Base-by-base conservation (phyloP, 2,329 filamentous ascomycete species). In the Colletotrichum scovillei region DNA sequence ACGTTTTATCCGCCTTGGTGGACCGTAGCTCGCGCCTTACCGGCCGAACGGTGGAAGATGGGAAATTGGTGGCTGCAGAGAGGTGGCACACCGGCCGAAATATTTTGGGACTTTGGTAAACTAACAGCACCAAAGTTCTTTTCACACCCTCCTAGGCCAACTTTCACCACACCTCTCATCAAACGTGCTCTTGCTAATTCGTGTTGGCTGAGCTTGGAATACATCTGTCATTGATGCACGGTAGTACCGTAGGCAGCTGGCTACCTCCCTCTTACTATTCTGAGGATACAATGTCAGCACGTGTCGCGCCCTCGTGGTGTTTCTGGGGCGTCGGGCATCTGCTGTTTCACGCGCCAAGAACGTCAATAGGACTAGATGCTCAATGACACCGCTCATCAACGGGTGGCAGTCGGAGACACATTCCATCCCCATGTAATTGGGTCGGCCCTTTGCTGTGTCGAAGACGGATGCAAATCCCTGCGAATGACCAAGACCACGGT, bases 11-110 rank as follows among this genome's bases (percentile, higher is more conserved):
- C 38, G 32, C 55, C 28, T 22, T 38, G 49, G 24, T 32, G 28
- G 35, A 38, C 32, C 22, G 35, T 32, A 28, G 35, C 52, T 49
- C 19, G 35, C 64, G n/a, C 63, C 26, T 56, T 28, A 32, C 30
- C 63, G 26, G 19, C 55, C 8, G 24, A 64, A 57, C 28, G 9
- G 59, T 57, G 52, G 28, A 12, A 55, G 42, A 38, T 6, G 16
- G 60, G 59, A 73, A 70, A 73, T 70, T 55, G 46, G 67, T 65
- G 60, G 60, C 70, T 55, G 46, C 32, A 26, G 24, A 32, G 32
- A n/a, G 53, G 53, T 53, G 53, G 53, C 38, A 30, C 42, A 52
- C 28, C 30, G 26, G 24, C 22, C 28, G n/a, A 1, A 63, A 30
- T 63, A 46, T 19, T 49, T 24, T 63, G 46, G 53, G 46, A 8